Evolutionary conservation across 208 protist genomes (phyloP), one percentile per base, ranked within the genome.

Genomic region (Trypanosoma platydactyli): DNA sequence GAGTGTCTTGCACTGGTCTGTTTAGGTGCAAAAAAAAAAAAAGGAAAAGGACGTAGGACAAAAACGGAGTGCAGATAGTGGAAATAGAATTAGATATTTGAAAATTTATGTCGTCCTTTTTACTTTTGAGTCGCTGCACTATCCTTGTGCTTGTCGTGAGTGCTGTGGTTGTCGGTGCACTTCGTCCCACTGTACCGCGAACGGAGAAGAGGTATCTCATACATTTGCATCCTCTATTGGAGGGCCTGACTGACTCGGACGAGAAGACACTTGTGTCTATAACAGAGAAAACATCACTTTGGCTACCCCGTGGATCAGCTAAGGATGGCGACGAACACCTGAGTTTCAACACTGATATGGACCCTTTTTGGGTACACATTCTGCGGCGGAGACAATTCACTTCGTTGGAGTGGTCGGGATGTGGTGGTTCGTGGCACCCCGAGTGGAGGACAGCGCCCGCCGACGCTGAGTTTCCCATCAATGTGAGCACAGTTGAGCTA

Each of bases 291-390:
- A 75, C 69, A 11, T 65, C 71, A 1, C 64, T 82, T 20, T 63
- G 56, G 51, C 71, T 82, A 25, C 64, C 60, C 0, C 70, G 65
- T 20, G 55, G 59, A 1, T 62, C 67, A 5, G 48, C 54, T 16
- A 29, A 65, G 2, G 75, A 76, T 30, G 49, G 45, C 6, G 81
- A 79, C 11, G 56, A 76, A n/a, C 54, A 62, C 30, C 45, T 91
- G 45, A 84, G 69, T 27, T 91, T 91, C 56, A 77, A 86, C 61
- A 78, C 84, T 24, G 77, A 84, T 50, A 77, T 94, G 50, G 83
- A 94, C 51, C 77, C 85, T 0, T 72, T 91, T 42, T 94, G 88
- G 88, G 89, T 87, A 53, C 83, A 84, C 45, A 64, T 85, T 16
- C 60, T 90, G 68, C 72, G 71, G 9, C 73, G 80, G 2, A 77